Evolutionary conservation across 2,329 filamentous ascomycete genomes (phyloP).

Genomic region (Clonostachys sp.): DNA sequence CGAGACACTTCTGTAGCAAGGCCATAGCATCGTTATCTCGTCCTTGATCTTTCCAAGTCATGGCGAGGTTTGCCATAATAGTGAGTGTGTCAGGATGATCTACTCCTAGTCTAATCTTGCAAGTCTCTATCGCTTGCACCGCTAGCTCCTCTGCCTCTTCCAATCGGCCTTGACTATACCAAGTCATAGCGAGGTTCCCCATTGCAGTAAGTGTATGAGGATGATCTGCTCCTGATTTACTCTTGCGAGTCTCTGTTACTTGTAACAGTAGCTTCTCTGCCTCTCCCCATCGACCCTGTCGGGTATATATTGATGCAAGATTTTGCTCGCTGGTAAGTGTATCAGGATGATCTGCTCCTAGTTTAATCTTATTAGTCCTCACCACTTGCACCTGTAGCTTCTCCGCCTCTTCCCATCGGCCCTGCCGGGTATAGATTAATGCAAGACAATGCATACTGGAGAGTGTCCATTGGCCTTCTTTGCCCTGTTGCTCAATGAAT

Average conservation of each 20-base stretch:
- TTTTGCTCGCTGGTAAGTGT: no score
- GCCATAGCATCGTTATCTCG: no score
- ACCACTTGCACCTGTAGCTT: no score
- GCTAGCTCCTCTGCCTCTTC: not conserved
- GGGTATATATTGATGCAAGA: no score
- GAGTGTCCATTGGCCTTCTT: not conserved
- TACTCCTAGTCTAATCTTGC: not conserved
- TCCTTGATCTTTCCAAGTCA: not conserved
- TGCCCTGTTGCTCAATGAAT: not conserved
- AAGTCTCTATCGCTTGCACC: not conserved
- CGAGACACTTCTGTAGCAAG: no score
- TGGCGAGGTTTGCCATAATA: not conserved
- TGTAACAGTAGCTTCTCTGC: no score
- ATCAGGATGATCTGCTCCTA: no score
- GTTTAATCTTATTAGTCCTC: no score
- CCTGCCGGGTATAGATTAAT: not conserved
- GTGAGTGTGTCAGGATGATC: not conserved
- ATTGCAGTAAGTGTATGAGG: no score
- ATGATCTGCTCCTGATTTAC: no score
- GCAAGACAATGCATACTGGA: not conserved
- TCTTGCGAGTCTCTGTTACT: no score
- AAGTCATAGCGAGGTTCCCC: no score
- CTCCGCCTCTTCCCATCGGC: not conserved
- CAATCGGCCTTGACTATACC: not conserved
- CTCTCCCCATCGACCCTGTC: not conserved